phyloP scores from a whole-genome alignment of 495 filamentous ascomycete genomes.

The Aspergillus incahuasiensis region DNA sequence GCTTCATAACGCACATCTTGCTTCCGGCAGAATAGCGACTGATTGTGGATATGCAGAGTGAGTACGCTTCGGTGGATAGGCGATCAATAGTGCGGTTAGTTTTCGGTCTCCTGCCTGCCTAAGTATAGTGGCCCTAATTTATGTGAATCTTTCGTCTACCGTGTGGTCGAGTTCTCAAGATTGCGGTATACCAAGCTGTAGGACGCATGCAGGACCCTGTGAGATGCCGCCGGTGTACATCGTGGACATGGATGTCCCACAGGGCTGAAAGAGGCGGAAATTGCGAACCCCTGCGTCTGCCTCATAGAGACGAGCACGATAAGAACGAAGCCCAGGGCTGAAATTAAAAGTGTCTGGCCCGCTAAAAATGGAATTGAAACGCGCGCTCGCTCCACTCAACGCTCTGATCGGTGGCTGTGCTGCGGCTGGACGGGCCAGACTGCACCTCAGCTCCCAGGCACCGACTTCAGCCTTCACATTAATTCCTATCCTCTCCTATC shows the following conservation, averaged over 20 bases:
- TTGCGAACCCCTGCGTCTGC: neutral
- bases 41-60: too few relatives aligned
- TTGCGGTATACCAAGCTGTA: neutral
- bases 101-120: neutral
- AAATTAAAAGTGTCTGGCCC: neutral
- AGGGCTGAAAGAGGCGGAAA: neutral
- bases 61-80: too few relatives aligned
- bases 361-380: constrained; percentile 1
- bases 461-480: neutral
- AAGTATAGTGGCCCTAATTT: neutral
- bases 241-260: neutral
- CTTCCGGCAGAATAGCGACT: too few relatives aligned
- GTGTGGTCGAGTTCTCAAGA: neutral
- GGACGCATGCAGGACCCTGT: neutral
- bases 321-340: neutral
- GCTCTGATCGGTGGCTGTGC: constrained; percentile 5
- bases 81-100: neutral
- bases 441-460: constrained; percentile 4
- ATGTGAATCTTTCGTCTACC: neutral
- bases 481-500: neutral
- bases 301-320: neutral
- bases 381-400: neutral
- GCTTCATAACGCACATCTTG: too few relatives aligned
- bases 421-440: neutral
- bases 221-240: neutral